These are phyloP conservation scores for Sicyos edulis DNA, from an alignment of 306 rosid species.

Conservation along the genomic window DNA sequence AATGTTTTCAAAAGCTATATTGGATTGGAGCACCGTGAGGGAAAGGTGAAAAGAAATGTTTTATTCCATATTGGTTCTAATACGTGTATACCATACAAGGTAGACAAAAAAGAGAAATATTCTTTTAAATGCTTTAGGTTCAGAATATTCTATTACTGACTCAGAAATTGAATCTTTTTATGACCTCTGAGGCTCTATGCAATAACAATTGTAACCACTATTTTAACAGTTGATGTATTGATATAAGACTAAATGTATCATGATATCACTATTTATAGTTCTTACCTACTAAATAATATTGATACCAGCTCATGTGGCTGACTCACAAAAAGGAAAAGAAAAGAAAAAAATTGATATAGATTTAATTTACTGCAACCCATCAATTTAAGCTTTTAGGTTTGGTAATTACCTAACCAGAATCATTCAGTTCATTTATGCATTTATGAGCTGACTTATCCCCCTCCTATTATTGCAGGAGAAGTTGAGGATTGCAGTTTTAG, in stretches of 20 bases:
- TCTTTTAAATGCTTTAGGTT: background rate
- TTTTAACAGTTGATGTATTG: too few relatives aligned
- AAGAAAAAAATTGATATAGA: too few relatives aligned
- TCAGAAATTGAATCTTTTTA: background rate
- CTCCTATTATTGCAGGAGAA: conserved; percentile 54
- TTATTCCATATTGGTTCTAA: background rate
- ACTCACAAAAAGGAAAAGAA: background rate
- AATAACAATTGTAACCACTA: background rate
- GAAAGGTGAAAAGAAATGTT: too few relatives aligned
- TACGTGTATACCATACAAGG: background rate
- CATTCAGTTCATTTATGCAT: background rate
- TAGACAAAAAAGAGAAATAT: background rate
- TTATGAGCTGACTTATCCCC: conserved; percentile 1
- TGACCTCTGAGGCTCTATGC: background rate
- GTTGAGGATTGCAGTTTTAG: conserved; percentile 70
- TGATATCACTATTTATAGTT: background rate
- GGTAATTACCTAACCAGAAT: too few relatives aligned
- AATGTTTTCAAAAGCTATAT: too few relatives aligned
- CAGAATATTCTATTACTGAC: background rate
- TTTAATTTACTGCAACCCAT: too few relatives aligned
- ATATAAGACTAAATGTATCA: too few relatives aligned
- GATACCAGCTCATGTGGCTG: background rate
- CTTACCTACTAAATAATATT: background rate
- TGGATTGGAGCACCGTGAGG: too few relatives aligned
- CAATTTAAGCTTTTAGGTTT: too few relatives aligned